These are phyloP conservation scores for Dissophora ornata DNA, from an alignment of 192 early-diverging fungal species.

Conservation along the genomic window DNA sequence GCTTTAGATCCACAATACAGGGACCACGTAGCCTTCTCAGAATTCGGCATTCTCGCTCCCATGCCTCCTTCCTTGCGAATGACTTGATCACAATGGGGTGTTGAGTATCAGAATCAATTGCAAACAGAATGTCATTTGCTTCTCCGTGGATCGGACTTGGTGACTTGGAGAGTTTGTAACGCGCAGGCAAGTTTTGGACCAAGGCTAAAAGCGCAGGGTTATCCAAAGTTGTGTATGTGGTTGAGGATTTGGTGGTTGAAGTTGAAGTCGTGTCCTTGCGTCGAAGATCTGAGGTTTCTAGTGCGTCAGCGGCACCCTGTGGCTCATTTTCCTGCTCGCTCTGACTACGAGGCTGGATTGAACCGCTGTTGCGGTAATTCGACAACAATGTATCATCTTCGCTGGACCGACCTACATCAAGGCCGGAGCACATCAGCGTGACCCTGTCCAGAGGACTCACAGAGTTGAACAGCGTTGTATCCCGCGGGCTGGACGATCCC, in stretches of 20 bases:
- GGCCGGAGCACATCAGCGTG: conserved; percentile 49
- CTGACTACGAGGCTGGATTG: conserved; percentile 14
- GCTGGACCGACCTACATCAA: conserved; percentile 16
- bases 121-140: conserved; percentile 60
- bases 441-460: conserved; percentile 61
- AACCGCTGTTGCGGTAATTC: conserved; percentile 10
- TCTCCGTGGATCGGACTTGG: conserved; percentile 56
- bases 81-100: conserved; percentile 57
- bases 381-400: conserved; percentile 12
- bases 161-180: conserved; percentile 51
- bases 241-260: conserved; percentile 44
- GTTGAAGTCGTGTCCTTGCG: conserved; percentile 45
- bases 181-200: conserved; percentile 54
- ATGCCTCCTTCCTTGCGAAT: conserved; percentile 63
- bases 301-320: background rate
- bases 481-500: conserved; percentile 26
- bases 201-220: conserved; percentile 34
- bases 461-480: conserved; percentile 47
- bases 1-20: conserved; percentile 59
- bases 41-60: conserved; percentile 63
- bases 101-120: conserved; percentile 40
- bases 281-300: background rate
- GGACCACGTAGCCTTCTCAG: conserved; percentile 54
- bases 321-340: background rate
- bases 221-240: conserved; percentile 24